A percentile compares a stretch with the other conserved stretches of the same genome.
Evolutionary conservation across 371 early-diverging fungal species (phyloP).

Genomic region (Phascolomyces articulosus): DNA sequence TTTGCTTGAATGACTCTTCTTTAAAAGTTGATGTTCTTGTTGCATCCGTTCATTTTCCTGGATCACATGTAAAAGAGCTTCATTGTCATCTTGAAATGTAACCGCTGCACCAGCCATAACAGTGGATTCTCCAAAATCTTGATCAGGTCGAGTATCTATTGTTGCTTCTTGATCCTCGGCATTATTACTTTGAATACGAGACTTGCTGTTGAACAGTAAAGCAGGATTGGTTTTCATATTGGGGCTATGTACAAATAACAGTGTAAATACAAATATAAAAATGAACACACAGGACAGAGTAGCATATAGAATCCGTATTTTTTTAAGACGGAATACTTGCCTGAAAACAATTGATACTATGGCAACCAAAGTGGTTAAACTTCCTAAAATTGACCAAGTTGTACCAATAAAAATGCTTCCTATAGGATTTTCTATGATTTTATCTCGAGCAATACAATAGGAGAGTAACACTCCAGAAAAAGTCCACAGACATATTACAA

Average conservation of each 20-base stretch:
- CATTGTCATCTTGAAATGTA: not conserved
- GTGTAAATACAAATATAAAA: no score
- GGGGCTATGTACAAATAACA: no score
- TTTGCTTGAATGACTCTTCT: no score
- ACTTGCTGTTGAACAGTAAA: no score
- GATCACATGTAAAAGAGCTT: not conserved
- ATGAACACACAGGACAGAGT: no score
- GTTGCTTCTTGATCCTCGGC: no score
- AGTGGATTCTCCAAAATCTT: not conserved
- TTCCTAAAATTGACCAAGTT: not conserved
- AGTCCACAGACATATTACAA: slow-evolving; percentile 15
- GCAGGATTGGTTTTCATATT: no score
- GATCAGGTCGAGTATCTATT: not conserved
- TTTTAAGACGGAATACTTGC: not conserved
- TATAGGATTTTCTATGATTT: slow-evolving; percentile 18
- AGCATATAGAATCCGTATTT: no score
- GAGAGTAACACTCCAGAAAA: slow-evolving; percentile 19
- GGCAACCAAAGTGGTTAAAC: not conserved
- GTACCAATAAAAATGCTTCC: not conserved
- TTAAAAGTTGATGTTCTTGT: no score
- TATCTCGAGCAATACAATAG: slow-evolving; percentile 23
- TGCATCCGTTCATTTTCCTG: not conserved
- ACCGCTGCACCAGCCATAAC: not conserved
- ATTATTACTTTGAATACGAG: no score
- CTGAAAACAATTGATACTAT: not conserved